Evolutionary conservation across 495 filamentous ascomycete species (phyloP), one percentile per base, ranked within the genome.

Genomic region (Penicillium bovifimosum): DNA sequence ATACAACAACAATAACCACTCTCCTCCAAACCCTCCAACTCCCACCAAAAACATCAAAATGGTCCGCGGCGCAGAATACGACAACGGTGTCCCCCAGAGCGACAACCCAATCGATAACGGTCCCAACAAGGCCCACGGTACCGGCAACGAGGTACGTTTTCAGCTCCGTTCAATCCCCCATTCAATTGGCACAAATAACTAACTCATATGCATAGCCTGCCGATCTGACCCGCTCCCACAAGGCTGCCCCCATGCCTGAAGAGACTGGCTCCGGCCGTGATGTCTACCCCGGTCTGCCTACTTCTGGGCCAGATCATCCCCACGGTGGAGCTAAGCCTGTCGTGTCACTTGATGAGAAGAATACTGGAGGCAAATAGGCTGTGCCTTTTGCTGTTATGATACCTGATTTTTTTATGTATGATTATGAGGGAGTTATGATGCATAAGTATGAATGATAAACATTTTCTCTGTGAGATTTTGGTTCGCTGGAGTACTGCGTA

Each of bases 51-150:
- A 34, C 40, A 35, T 55, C 69, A 73, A 31, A 52, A 79, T 79
- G 76, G 68, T 70, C 63, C 75, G 75, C 61, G 76, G 76, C 62
- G 74, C 73, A 41, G 71, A 77, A 34, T 79, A 67, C 68, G 72
- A 76, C 52, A 71, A 79, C 61, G 66, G 66, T 36, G 51, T 76
- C 56, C 70, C 70, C 52, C 70, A 75, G 39, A 74, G 72, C 59
- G 77, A 79, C 57, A 78, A 79, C 61, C 58, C 74, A 31, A 69
- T 79, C 35, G 78, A 78, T 47, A 54, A 69, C 29, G 75, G 71
- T 41, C 55, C 68, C 27, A 75, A 51, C 48, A 75, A 76, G 62
- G 67, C 55, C 42, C 73, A 76, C 61, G 73, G 72, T 28, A 60
- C 56, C 28, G 70, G 66, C 53, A 49, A 59, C 9, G 63, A 54